Conservation (phyloP, 306 rosid genomes). For the Castanopsis chinensis region DNA sequence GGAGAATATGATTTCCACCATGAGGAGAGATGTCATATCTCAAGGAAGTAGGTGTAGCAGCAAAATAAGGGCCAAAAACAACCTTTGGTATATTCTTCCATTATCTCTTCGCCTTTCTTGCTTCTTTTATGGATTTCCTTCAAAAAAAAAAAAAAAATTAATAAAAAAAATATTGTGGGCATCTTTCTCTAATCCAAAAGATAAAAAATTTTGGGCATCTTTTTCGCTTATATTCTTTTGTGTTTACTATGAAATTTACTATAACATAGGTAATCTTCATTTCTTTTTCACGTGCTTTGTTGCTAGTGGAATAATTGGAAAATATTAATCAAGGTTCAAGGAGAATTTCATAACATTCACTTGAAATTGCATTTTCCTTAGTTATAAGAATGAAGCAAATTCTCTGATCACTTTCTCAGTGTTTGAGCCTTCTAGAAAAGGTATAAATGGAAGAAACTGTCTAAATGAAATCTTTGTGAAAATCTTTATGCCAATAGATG, state of each 20-base stretch:
- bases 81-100: not conserved
- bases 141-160: too few relatives aligned
- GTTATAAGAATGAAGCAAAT: not conserved
- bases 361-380: not conserved
- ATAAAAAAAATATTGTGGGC: too few relatives aligned
- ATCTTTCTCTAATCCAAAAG: too few relatives aligned
- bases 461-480: not conserved
- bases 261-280: not conserved
- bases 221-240: not conserved
- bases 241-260: not conserved
- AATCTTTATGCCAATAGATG: slow-evolving; percentile 12
- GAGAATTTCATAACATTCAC: not conserved
- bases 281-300: not conserved
- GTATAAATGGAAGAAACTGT: not conserved
- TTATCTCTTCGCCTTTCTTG: not conserved
- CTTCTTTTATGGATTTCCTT: not conserved
- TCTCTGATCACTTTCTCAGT: not conserved
- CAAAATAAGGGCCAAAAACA: not conserved
- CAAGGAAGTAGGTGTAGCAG: not conserved
- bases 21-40: not conserved
- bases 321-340: not conserved
- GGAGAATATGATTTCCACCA: not conserved
- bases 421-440: not conserved
- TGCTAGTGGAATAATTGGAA: not conserved
- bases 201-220: not conserved